Base-by-base conservation (phyloP, 2,329 filamentous ascomycete genomes). In the Ceratocystis variospora region DNA sequence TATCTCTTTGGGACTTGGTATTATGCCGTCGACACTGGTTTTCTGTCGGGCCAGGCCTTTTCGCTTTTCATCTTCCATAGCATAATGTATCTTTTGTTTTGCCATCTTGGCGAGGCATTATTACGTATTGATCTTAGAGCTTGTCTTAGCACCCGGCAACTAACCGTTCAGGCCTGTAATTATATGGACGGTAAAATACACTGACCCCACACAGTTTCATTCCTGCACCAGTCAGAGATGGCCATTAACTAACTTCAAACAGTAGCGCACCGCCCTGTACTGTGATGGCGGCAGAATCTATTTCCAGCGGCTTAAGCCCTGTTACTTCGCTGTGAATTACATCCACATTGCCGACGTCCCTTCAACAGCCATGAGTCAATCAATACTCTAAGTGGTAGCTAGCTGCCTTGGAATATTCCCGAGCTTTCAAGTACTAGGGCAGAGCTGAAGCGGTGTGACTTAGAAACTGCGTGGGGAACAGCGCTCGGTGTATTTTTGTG, bases 11-110 rank as follows among this genome's bases (percentile, higher is more conserved):
- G 61, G 55, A 59, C 31, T 59, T 59, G 31, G 12, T 41, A 59
- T n/a, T 37, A 7, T 59, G 55, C 55, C 55, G 55, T 25, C 55
- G 55, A 59, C 55, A 59, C 55, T 33, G 28, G 48, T 15, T n/a
- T 37, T 59, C 28, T 59, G 28, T 59, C 55, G 55, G 55, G 55
- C 55, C 28, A 59, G 41, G 61, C 37, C 61, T 62, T 25, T 31
- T 57, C 6, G n/a, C 33, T 59, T 33, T 59, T 44, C 22, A 41
- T 22, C 7, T 62, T 62, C 59, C 44, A 6, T 45, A 62, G 19
- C 33, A 45, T 28, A 62, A 62, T 28, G 19, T 19, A 28, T 48
- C 41, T 62, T 22, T 46, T 46, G 37, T 46, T 31, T 46, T 17
- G 15, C 45, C 61, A 45, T 45, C n/a, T 28, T 45, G 15, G 15